A percentile compares a stretch with the other conserved stretches of the same genome.
Evolutionary conservation across 306 rosid genomes (phyloP).

Genomic region (Glycyrrhiza uralensis): DNA sequence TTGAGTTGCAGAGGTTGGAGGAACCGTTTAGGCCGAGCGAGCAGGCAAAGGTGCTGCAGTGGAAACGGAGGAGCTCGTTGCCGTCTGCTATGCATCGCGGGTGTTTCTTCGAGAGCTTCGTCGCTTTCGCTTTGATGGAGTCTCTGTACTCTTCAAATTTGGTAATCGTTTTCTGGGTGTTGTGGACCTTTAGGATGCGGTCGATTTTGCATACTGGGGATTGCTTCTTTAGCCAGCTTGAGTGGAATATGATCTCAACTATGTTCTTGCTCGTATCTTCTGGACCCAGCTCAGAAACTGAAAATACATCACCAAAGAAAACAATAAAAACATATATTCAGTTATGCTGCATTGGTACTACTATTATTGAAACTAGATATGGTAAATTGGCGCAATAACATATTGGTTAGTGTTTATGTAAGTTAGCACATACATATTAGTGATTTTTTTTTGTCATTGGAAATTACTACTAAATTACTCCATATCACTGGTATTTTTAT

Average conservation of each 20-base stretch:
- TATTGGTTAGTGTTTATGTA: too few species aligned
- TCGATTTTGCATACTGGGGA: constrained; percentile 86
- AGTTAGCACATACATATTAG: too few species aligned
- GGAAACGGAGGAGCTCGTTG: constrained; percentile 87
- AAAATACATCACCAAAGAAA: background rate
- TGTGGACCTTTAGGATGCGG: constrained; percentile 86
- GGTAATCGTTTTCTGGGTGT: constrained; percentile 68
- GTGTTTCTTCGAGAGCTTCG: constrained; percentile 65
- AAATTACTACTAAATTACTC: too few species aligned
- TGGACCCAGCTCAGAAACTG: constrained; percentile 87
- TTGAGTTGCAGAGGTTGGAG: constrained; percentile 77
- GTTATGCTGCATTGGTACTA: background rate
- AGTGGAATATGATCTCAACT: constrained; percentile 95
- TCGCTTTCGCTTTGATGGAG: constrained; percentile 76
- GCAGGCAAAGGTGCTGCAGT: constrained; percentile 74
- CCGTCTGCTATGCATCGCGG: constrained; percentile 97
- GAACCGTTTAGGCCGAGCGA: constrained; percentile 85
- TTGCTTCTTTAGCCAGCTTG: constrained; percentile 94
- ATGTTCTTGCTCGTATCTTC: constrained; percentile 99
- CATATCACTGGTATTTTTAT: too few species aligned
- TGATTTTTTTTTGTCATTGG: too few species aligned
- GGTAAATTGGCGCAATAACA: too few species aligned
- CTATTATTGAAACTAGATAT: background rate
- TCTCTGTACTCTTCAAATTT: constrained; percentile 90
- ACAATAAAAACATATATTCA: background rate